Evolutionary conservation across 257 asterid species (phyloP), one percentile per base, ranked within the genome.

Genomic region (Handroanthus guayacan): DNA sequence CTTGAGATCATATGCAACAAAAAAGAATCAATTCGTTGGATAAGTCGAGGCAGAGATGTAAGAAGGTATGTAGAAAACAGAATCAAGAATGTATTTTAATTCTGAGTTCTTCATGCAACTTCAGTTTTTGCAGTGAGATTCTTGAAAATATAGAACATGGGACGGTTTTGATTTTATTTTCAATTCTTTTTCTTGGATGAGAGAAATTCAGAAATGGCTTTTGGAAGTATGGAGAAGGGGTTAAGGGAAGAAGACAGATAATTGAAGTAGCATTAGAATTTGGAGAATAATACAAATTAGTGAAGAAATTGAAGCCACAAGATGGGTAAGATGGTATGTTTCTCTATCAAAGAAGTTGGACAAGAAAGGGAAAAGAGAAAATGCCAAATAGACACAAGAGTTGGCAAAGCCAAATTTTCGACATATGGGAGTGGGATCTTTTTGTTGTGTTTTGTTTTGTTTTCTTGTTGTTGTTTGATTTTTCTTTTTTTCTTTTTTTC

Each of bases 241-340:
- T 75, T 65, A 72, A 48, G 54, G 77, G 78, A 38, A 44, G 74
- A 80, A 80, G 83, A 75, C 79, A 81, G 57, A 51, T 57, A 25
- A 25, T 25, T 25, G 16, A 58, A 58, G 82, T 83, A 79, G 85
- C 83, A 76, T 64, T 43, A 76, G 73, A 48, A 34, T 50, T 69
- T 50, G 74, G 62, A 34, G 71, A 72, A 17, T 48, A 45, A 47
- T 47, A 67, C 62, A 67, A 37, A 14, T 50, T 52, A 55, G 73
- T 47, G 82, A 4, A 25, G 70, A 7, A 79, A 76, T 64, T 61
- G 84, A 78, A 85, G 78, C 92, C 90, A 87, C 92, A 87, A 64
- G 73, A 66, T 43, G 62, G 11, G 1, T 66, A 61, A 62, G 52
- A 75, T 75, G 61, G 48, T 61, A 17, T 47, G 69, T 47, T 55